Conservation (phyloP, 495 filamentous ascomycete species). For the Penicillium maclennaniae region DNA sequence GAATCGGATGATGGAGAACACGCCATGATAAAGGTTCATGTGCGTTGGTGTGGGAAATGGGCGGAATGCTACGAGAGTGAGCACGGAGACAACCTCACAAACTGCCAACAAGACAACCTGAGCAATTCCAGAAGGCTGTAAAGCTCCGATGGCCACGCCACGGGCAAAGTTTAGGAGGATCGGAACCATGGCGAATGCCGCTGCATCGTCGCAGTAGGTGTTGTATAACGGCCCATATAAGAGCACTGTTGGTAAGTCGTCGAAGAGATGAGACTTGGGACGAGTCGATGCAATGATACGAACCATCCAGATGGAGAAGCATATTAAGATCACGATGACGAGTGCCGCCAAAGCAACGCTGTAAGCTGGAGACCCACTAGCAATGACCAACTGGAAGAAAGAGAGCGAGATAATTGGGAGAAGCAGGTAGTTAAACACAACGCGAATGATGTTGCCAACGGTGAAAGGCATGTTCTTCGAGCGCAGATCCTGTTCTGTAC, state of each 20-base stretch:
- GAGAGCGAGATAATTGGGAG: constrained; percentile 81
- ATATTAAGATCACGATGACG: constrained; percentile 65
- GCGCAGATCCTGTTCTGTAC: constrained; percentile 81
- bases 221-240: constrained; percentile 97
- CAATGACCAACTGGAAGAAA: constrained; percentile 86
- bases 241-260: constrained; percentile 85
- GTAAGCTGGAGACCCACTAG: constrained; percentile 58
- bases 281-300: constrained; percentile 74
- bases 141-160: constrained; percentile 85
- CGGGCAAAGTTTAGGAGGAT: constrained; percentile 77
- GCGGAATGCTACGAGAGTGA: constrained; percentile 83
- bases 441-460: constrained; percentile 76
- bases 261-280: constrained; percentile 82
- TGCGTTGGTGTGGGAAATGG: constrained; percentile 88
- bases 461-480: constrained; percentile 94
- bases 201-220: constrained; percentile 86
- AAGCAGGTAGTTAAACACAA: constrained; percentile 89
- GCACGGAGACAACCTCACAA: constrained; percentile 87
- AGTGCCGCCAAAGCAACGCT: constrained; percentile 70
- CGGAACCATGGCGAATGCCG: constrained; percentile 81
- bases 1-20: constrained; percentile 76
- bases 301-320: constrained; percentile 73
- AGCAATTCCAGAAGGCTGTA: constrained; percentile 88
- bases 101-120: constrained; percentile 89
- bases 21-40: constrained; percentile 94